phyloP scores from a whole-genome alignment of 352 stramenopile genomes.

The Thraustochytrium sp. region DNA sequence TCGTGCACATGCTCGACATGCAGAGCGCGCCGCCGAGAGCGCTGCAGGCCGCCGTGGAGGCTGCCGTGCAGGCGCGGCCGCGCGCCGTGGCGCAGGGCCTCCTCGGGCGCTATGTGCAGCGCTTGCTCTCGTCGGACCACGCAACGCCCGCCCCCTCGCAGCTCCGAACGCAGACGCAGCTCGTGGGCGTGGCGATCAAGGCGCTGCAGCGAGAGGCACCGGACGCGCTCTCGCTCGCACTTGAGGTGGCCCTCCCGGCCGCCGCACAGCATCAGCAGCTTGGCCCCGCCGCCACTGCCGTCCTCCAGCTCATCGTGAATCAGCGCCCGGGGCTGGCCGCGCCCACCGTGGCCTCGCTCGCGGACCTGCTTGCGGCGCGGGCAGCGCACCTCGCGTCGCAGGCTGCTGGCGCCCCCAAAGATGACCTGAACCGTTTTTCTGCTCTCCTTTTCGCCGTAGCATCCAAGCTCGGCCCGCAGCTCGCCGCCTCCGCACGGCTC shows the following conservation, averaged over 20 bases:
- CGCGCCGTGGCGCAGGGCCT: not conserved
- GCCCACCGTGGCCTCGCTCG: not conserved
- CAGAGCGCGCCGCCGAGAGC: not conserved
- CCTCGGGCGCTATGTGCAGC: not conserved
- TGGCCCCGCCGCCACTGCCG: not conserved
- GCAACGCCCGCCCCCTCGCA: not conserved
- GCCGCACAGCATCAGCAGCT: not conserved
- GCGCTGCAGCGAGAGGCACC: not conserved
- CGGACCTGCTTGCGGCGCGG: not conserved
- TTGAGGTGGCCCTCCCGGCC: not conserved
- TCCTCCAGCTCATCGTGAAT: slow-evolving; percentile 12
- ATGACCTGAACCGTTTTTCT: not conserved
- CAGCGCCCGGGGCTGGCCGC: not conserved
- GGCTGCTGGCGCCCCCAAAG: not conserved
- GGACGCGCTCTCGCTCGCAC: not conserved
- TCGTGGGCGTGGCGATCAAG: not conserved
- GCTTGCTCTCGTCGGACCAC: not conserved
- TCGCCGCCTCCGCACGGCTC: not conserved
- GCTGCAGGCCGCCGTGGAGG: not conserved
- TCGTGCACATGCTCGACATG: not conserved
- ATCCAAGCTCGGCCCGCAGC: not conserved
- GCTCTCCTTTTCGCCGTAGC: not conserved
- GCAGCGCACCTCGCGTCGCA: not conserved
- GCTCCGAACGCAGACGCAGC: not conserved
- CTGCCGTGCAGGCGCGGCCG: not conserved